Percentiles rank a stretch among this genome's conserved stretches.
phyloP scores from a whole-genome alignment of 116 monocot genomes.

The Posidonia oceanica region DNA sequence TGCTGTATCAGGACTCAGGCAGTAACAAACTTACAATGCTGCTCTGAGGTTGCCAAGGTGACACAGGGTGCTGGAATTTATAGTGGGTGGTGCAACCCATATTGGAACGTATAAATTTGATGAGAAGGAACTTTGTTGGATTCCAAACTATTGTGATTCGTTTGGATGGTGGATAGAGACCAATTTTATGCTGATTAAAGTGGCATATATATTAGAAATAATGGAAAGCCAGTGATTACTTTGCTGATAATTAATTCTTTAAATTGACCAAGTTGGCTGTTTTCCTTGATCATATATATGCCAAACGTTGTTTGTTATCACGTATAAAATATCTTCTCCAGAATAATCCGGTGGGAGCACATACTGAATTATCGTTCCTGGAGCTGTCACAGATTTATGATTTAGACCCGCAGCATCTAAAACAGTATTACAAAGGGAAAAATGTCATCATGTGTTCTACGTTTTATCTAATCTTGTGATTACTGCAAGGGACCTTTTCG shows the following conservation, averaged over 20 bases:
- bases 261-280: neutral
- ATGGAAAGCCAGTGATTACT: too few species aligned
- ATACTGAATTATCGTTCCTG: too few species aligned
- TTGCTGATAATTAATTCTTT: neutral
- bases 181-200: neutral
- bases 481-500: too few species aligned
- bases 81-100: neutral
- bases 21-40: neutral
- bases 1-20: neutral
- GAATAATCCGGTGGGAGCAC: too few species aligned
- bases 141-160: neutral
- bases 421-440: too few species aligned
- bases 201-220: neutral
- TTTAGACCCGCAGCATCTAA: too few species aligned
- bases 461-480: too few species aligned
- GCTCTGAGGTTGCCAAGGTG: neutral
- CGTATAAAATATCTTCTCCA: neutral
- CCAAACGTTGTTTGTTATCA: neutral
- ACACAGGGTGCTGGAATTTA: neutral
- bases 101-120: neutral
- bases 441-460: too few species aligned
- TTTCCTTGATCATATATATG: neutral
- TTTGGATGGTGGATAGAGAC: neutral
- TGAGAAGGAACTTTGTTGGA: slow-evolving; percentile 1
- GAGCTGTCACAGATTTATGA: too few species aligned